A percentile compares a stretch with the other conserved stretches of the same genome.
These are phyloP conservation scores for Edaphochlamys debaryana DNA, from an alignment of 139 green algal species.

Conservation along the genomic window DNA sequence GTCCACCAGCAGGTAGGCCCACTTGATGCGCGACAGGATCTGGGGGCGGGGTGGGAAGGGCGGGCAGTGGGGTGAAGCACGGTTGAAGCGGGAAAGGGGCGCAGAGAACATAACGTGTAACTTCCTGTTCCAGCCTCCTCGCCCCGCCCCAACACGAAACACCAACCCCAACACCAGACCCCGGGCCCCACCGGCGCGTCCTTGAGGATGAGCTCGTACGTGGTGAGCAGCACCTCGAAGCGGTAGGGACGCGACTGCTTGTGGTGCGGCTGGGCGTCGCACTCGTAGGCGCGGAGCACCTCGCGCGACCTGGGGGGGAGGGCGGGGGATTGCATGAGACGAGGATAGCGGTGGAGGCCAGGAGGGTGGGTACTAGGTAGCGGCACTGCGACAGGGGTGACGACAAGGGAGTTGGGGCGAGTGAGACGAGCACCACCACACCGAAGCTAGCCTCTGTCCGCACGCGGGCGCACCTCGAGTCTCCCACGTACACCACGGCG, in stretches of 20 bases:
- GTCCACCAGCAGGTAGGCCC: constrained; percentile 92
- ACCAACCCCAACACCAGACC: no score
- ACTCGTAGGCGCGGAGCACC: constrained; percentile 77
- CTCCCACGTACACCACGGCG: constrained; percentile 89
- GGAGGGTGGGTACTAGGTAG: background rate
- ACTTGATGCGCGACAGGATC: constrained; percentile 66
- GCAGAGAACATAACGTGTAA: background rate
- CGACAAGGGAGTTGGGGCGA: no score
- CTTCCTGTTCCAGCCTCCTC: no score
- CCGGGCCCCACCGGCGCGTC: constrained; percentile 61
- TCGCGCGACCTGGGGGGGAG: background rate
- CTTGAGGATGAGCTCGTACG: constrained; percentile 93
- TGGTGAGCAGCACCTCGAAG: constrained; percentile 91
- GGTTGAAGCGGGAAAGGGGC: background rate
- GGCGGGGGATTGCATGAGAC: no score
- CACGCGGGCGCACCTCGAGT: constrained; percentile 67
- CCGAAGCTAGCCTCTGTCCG: no score
- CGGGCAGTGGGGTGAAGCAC: background rate
- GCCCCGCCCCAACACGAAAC: no score
- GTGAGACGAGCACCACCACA: no score
- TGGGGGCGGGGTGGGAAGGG: background rate
- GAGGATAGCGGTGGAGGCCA: no score
- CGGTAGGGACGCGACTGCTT: constrained; percentile 52
- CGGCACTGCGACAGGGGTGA: no score
- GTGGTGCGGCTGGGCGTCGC: constrained; percentile 39